Conservation (phyloP, 129 eudicot species). For the Lactuca saligna region DNA sequence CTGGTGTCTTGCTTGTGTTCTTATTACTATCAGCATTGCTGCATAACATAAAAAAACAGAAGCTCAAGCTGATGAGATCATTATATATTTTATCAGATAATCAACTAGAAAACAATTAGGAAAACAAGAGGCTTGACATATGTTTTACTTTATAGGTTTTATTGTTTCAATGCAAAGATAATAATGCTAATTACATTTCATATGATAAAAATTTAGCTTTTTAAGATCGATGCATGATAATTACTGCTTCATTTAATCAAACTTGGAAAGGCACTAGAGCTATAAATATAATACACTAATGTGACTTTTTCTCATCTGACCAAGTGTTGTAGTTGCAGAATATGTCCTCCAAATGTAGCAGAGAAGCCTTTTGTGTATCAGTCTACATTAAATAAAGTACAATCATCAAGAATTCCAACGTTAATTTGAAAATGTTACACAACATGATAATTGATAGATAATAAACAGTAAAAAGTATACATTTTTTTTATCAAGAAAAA, state of each 20-base stretch:
- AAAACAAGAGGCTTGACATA: background rate
- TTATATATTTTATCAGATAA: background rate
- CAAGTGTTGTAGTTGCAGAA: conserved; percentile 46
- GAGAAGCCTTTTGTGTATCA: conserved; percentile 50
- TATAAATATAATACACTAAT: background rate
- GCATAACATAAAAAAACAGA: conserved; percentile 31
- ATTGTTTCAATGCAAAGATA: conserved; percentile 3
- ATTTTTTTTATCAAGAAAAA: background rate
- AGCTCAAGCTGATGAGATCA: conserved; percentile 15
- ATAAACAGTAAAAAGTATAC: background rate
- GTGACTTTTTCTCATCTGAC: conserved; percentile 32
- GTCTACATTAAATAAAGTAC: conserved; percentile 36
- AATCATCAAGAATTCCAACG: background rate
- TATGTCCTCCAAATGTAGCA: conserved; percentile 61
- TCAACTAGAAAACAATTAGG: background rate
- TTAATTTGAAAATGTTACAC: background rate
- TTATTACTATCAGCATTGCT: conserved; percentile 28
- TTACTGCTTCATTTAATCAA: conserved; percentile 3
- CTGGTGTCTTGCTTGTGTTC: conserved; percentile 26
- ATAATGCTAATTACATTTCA: background rate
- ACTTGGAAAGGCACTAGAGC: conserved; percentile 2
- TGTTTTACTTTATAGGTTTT: background rate
- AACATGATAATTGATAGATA: background rate
- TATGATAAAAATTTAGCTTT: background rate
- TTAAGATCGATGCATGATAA: conserved; percentile 5